These are phyloP conservation scores for Sarcodon sp. DNA, from an alignment of 768 basidiomycete genomes.

Conservation along the genomic window DNA sequence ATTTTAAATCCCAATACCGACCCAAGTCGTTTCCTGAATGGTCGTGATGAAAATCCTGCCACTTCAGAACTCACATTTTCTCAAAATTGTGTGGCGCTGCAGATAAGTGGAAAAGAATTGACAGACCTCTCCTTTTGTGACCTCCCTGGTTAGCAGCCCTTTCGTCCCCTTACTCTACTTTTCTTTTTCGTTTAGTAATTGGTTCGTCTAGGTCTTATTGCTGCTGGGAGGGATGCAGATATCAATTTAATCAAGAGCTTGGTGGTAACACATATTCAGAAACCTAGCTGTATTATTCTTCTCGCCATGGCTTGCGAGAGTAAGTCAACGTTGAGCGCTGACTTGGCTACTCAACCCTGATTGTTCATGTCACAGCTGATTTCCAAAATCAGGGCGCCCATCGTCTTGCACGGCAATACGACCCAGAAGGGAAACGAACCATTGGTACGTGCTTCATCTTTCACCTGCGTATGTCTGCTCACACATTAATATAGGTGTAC, in stretches of 20 bases:
- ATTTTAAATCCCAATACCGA: slow-evolving; percentile 42
- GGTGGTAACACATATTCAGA: slow-evolving; percentile 43
- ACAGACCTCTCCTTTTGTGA: slow-evolving; percentile 28
- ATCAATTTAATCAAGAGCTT: slow-evolving; percentile 49
- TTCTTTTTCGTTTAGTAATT: background rate
- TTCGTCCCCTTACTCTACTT: background rate
- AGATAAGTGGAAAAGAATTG: slow-evolving; percentile 23
- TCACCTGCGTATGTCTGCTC: background rate
- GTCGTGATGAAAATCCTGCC: slow-evolving; percentile 16
- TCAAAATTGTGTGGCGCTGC: slow-evolving; percentile 20
- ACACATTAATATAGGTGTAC: slow-evolving; percentile 32
- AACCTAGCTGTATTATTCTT: slow-evolving; percentile 49
- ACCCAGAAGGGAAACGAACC: slow-evolving; percentile 52
- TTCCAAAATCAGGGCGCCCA: slow-evolving; percentile 73
- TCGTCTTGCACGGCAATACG: slow-evolving; percentile 43
- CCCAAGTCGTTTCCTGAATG: slow-evolving; percentile 24
- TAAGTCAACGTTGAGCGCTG: slow-evolving; percentile 14
- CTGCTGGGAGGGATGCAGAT: slow-evolving; percentile 36
- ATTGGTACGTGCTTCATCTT: slow-evolving; percentile 34
- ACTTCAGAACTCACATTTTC: slow-evolving; percentile 19
- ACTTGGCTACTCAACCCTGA: background rate
- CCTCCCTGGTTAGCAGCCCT: slow-evolving; percentile 19
- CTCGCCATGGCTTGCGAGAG: slow-evolving; percentile 55
- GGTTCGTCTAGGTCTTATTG: slow-evolving; percentile 37
- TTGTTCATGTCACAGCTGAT: slow-evolving; percentile 36